Base-by-base conservation (phyloP, 1,284 basidiomycete species). In the Ustilago trichophora region DNA sequence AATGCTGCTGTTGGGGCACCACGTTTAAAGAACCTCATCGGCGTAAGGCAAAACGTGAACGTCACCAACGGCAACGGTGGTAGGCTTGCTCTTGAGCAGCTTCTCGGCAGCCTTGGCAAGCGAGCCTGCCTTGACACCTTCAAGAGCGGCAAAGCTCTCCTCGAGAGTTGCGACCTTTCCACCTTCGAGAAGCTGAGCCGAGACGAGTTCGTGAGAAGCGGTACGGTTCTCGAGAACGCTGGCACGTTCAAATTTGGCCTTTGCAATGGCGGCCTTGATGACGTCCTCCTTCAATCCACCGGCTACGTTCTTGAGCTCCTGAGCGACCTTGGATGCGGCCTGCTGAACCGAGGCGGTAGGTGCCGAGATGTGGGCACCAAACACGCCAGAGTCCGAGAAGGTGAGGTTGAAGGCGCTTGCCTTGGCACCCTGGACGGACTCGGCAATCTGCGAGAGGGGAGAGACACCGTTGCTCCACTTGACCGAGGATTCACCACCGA, bases 71-170 rank as follows among this genome's bases (percentile, higher is more conserved):
- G 73, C 79, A 5, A 79, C 76, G 10, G 76, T 66, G 16, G 79
- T 79, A 9, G 79, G 68, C 71, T 76, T 80, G 72, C 59, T 70
- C 75, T 78, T 78, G 54, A 81, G 73, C 22, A 76, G 43, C 55
- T 75, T 73, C 42, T 69, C 71, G 11, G 69, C 78, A 6, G 64
- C 67, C 4, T 51, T 62, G 16, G 62, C 49, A 16, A 80, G 57
- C 40, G 62, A 57, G 18, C 31, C 29, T 9, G 76, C 63, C 42
- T 71, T 66, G 29, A 81, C 78, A 32, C 41, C 58, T 31, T 78
- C 77, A 22, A 81, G 57, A 18, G 63, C 59, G 3, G 62, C 40
- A 36, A 80, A 70, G 24, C 43, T 33, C 19, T 71, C 64, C 33
- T 74, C 72, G 16, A 76, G 38, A n/a, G 65, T 52, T 4, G 49